A percentile compares a stretch with the other conserved stretches of the same genome.
phyloP scores from a whole-genome alignment of 2,329 filamentous ascomycete genomes.

The Alternaria postmessia region DNA sequence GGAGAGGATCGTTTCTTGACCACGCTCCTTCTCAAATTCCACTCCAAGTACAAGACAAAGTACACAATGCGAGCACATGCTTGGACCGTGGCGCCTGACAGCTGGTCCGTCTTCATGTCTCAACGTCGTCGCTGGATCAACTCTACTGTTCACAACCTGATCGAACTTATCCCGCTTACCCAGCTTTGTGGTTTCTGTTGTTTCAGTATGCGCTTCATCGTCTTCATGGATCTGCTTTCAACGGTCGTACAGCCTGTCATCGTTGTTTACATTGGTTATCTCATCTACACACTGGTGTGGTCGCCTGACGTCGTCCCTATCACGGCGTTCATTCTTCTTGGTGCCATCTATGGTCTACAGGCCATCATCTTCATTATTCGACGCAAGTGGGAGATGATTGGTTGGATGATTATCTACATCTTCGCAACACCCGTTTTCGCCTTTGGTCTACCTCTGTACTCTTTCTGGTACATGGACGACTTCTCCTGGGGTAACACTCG shows the following conservation, averaged over 20 bases:
- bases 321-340: slow-evolving; percentile 88
- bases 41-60: slow-evolving; percentile 97
- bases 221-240: slow-evolving; percentile 91
- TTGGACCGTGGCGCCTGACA: slow-evolving; percentile 96
- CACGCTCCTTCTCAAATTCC: slow-evolving; percentile 89
- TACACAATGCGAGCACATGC: slow-evolving; percentile 92
- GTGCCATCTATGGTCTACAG: slow-evolving; percentile 96
- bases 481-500: slow-evolving; percentile 99
- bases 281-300: slow-evolving; percentile 76
- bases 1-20: slow-evolving; percentile 98
- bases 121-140: slow-evolving; percentile 99
- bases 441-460: slow-evolving; percentile 86
- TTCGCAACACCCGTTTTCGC: slow-evolving; percentile 90
- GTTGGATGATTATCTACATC: slow-evolving; percentile 98
- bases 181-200: slow-evolving; percentile 99
- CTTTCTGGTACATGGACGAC: slow-evolving; percentile 99
- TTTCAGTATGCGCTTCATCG: slow-evolving; percentile 98
- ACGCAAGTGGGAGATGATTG: slow-evolving; percentile 99
- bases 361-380: slow-evolving; percentile 96
- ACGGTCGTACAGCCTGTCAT: slow-evolving; percentile 93
- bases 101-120: slow-evolving; percentile 92
- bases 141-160: slow-evolving; percentile 96
- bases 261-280: slow-evolving; percentile 86
- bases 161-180: slow-evolving; percentile 90
- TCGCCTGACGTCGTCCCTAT: slow-evolving; percentile 74